A percentile compares a stretch with the other conserved stretches of the same genome.
Evolutionary conservation across 1,139 yeast genomes (phyloP).

Genomic region (Candida sp.): DNA sequence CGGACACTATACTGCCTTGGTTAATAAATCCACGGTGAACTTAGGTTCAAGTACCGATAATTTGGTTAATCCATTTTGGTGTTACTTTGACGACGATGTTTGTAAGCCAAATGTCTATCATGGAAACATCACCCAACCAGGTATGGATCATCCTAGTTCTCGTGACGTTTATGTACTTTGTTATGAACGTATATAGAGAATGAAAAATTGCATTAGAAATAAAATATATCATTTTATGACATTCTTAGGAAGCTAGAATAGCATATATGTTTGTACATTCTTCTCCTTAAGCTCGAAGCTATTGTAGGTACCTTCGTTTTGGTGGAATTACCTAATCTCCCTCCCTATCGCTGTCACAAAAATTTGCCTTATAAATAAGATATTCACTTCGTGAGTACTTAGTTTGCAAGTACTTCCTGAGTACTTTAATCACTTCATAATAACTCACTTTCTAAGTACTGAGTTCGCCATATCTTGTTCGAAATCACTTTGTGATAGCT

Average conservation of each 20-base stretch:
- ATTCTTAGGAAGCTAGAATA: not conserved
- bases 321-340: too few species aligned
- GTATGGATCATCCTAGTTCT: conserved; percentile 40
- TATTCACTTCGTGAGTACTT: too few species aligned
- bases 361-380: not conserved
- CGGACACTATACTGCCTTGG: conserved; percentile 73
- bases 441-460: too few species aligned
- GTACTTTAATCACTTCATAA: too few species aligned
- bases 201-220: too few species aligned
- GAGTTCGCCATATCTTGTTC: too few species aligned
- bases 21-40: conserved; percentile 44
- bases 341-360: not conserved
- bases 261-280: too few species aligned
- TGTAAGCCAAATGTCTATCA: conserved; percentile 48
- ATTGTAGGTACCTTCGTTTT: not conserved
- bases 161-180: conserved; percentile 73
- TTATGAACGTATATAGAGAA: conserved; percentile 45
- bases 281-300: too few species aligned
- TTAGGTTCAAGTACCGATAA: conserved; percentile 15
- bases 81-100: conserved; percentile 68
- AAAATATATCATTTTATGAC: too few species aligned
- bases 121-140: conserved; percentile 36
- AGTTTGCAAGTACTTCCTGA: too few species aligned
- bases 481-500: too few species aligned
- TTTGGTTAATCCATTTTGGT: conserved; percentile 47